Percentiles rank a stretch among this genome's conserved stretches.
Evolutionary conservation across 2,329 filamentous ascomycete species (phyloP).

Genomic region (Drechmeria coniospora): DNA sequence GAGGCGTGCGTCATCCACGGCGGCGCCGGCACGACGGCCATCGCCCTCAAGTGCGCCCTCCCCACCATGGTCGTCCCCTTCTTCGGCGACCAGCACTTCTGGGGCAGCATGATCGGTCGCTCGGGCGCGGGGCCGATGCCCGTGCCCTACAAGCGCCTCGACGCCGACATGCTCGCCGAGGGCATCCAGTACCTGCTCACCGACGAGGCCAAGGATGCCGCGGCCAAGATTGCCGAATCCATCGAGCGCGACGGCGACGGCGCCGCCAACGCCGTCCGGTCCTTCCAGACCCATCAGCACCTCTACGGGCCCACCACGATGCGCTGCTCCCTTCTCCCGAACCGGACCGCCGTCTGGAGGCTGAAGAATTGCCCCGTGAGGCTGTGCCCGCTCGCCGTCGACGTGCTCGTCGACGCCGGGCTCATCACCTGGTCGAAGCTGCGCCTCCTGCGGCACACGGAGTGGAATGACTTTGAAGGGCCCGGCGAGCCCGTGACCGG

Average conservation of each 20-base stretch:
- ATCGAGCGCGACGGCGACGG: constrained; percentile 53
- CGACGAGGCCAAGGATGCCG: constrained; percentile 41
- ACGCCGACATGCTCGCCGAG: constrained; percentile 47
- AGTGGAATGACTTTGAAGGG: constrained; percentile 67
- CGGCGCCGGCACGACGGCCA: constrained; percentile 64
- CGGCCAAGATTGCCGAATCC: constrained; percentile 39
- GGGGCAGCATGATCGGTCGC: constrained; percentile 53
- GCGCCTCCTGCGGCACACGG: constrained; percentile 47
- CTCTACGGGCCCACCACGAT: constrained; percentile 37
- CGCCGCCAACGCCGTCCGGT: constrained; percentile 50
- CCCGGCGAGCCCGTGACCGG: constrained; percentile 60
- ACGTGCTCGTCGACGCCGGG: constrained; percentile 46
- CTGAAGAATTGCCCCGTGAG: constrained; percentile 44
- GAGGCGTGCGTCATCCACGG: constrained; percentile 57
- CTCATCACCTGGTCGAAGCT: constrained; percentile 48
- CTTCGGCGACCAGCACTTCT: constrained; percentile 68
- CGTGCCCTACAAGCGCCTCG: constrained; percentile 53
- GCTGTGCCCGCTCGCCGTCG: constrained; percentile 48
- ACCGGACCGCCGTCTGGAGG: constrained; percentile 50
- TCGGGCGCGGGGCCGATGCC: constrained; percentile 50
- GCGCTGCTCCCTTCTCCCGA: constrained; percentile 49
- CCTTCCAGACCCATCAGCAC: constrained; percentile 47
- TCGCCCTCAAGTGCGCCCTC: constrained; percentile 53
- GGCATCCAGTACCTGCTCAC: constrained; percentile 54
- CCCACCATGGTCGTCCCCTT: constrained; percentile 68